These are phyloP conservation scores for Petrea volubilis DNA, from an alignment of 257 asterid genomes.

Conservation along the genomic window DNA sequence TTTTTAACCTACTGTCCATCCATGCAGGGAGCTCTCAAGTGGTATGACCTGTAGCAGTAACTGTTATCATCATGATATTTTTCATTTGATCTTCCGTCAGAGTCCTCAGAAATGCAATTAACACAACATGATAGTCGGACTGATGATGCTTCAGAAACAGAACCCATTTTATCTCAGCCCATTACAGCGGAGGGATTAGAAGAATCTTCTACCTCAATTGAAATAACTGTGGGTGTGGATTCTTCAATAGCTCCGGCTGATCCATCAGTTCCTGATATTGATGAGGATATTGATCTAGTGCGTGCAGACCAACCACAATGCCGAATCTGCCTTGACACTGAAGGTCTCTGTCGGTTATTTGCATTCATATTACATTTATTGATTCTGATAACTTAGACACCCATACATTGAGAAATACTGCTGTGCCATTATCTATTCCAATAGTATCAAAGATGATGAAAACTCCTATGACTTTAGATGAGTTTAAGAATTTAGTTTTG, in stretches of 20 bases:
- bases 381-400: slow-evolving; percentile 4
- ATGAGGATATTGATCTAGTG: slow-evolving; percentile 56
- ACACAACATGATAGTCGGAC: slow-evolving; percentile 63
- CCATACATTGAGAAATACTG: neutral
- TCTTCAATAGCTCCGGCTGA: slow-evolving; percentile 45
- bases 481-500: neutral
- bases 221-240: slow-evolving; percentile 68
- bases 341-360: slow-evolving; percentile 52
- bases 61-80: slow-evolving; percentile 37
- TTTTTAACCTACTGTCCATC: slow-evolving; percentile 11
- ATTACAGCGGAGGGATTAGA: slow-evolving; percentile 43
- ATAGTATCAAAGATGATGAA: neutral
- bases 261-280: slow-evolving; percentile 44
- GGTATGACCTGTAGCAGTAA: slow-evolving; percentile 40
- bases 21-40: slow-evolving; percentile 37
- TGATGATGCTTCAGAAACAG: slow-evolving; percentile 80
- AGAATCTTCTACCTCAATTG: slow-evolving; percentile 71
- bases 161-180: slow-evolving; percentile 76
- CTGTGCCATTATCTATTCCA: slow-evolving; percentile 5
- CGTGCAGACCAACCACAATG: slow-evolving; percentile 81
- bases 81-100: slow-evolving; percentile 40
- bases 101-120: slow-evolving; percentile 65
- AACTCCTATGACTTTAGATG: neutral
- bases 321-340: slow-evolving; percentile 95
- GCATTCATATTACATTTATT: neutral